phyloP scores from a whole-genome alignment of 148 eudicot species.

The Cornus suecica region DNA sequence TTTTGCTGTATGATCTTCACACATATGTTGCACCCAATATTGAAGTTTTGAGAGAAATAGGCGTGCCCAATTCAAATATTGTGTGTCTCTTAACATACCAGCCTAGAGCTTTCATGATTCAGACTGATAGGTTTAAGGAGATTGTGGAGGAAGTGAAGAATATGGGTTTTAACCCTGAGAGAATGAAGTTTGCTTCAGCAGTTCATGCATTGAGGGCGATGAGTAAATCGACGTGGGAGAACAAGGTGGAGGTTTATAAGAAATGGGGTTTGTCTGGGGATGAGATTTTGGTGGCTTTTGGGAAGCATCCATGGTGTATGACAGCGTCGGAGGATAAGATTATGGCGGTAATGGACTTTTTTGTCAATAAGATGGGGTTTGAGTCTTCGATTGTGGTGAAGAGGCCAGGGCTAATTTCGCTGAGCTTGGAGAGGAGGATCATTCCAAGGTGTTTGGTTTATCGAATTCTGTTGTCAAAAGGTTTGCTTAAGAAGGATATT shows the following conservation, averaged over 20 bases:
- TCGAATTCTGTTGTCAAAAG: slow-evolving; percentile 17
- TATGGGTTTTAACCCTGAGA: slow-evolving; percentile 20
- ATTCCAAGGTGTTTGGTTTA: slow-evolving; percentile 23
- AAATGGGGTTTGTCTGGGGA: slow-evolving; percentile 29
- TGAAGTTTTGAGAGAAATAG: slow-evolving; percentile 3
- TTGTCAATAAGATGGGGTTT: slow-evolving; percentile 23
- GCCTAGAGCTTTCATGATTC: not conserved
- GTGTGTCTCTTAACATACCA: slow-evolving; percentile 5
- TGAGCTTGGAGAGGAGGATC: slow-evolving; percentile 26
- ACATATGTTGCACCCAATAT: slow-evolving; percentile 3
- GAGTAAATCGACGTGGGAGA: slow-evolving; percentile 13
- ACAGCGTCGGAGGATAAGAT: slow-evolving; percentile 20
- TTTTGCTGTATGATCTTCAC: not conserved
- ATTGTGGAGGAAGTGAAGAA: slow-evolving; percentile 20
- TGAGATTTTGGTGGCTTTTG: slow-evolving; percentile 22
- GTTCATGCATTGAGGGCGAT: not conserved
- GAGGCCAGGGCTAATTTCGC: slow-evolving; percentile 4
- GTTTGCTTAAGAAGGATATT: slow-evolving; percentile 9
- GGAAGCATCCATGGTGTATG: slow-evolving; percentile 17
- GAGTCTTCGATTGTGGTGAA: slow-evolving; percentile 3
- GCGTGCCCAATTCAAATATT: slow-evolving; percentile 13
- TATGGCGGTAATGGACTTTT: slow-evolving; percentile 15
- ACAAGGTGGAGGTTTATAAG: slow-evolving; percentile 19
- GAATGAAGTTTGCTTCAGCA: slow-evolving; percentile 5
- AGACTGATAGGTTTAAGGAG: slow-evolving; percentile 4